A percentile compares a stretch with the other conserved stretches of the same genome.
Conservation (phyloP, 2,329 filamentous ascomycete genomes). For the Aureobasidium lini region DNA sequence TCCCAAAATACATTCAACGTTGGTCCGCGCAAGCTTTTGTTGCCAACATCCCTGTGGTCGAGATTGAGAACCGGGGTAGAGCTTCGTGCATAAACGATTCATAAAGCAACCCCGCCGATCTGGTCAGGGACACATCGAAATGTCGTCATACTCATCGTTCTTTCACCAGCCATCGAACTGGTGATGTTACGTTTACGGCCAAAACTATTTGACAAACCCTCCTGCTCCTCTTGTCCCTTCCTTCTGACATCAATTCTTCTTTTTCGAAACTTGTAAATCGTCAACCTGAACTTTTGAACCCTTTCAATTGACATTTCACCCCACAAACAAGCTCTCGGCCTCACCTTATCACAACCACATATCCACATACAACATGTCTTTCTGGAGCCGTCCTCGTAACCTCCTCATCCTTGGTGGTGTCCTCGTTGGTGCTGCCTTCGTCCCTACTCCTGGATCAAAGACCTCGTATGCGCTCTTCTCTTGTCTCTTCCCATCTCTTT, state of each 20-base stretch:
- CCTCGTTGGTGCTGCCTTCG: slow-evolving; percentile 20
- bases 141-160: neutral
- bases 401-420: slow-evolving; percentile 24
- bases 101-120: neutral
- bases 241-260: neutral
- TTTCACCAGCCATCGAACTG: neutral
- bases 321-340: neutral
- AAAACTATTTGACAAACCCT: neutral
- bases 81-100: neutral
- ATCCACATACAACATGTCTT: slow-evolving; percentile 13
- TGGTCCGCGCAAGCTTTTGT: neutral
- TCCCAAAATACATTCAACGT: neutral
- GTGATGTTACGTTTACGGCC: neutral
- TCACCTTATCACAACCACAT: neutral
- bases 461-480: slow-evolving; percentile 10
- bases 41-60: neutral
- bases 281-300: neutral
- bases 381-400: slow-evolving; percentile 25
- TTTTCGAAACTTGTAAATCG: neutral
- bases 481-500: neutral
- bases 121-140: neutral
- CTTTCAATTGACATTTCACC: neutral
- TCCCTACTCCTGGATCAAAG: slow-evolving; percentile 16
- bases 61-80: too few relatives aligned
- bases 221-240: neutral